These are phyloP conservation scores for Passalora sequoiae DNA, from an alignment of 2,329 filamentous ascomycete genomes.

Conservation along the genomic window DNA sequence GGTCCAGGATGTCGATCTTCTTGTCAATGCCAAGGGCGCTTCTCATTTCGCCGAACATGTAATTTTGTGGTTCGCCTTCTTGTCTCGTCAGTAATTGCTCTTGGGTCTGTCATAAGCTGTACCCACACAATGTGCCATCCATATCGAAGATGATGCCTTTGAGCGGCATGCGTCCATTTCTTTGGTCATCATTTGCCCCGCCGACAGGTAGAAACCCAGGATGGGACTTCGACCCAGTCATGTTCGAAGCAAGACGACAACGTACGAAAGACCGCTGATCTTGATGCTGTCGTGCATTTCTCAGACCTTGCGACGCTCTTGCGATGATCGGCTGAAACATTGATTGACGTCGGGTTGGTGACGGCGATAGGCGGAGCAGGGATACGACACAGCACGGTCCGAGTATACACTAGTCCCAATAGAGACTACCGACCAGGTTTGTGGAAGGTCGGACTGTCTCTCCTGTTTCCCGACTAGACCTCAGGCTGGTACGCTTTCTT, in stretches of 20 bases:
- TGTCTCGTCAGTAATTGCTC: no score
- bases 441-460: no score
- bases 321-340: not conserved
- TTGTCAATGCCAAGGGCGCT: conserved; percentile 66
- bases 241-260: not conserved
- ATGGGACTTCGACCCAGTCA: not conserved
- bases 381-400: no score
- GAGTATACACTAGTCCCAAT: no score
- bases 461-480: no score
- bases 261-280: not conserved
- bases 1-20: conserved; percentile 76
- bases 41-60: conserved; percentile 93
- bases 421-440: no score
- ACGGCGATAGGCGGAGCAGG: not conserved
- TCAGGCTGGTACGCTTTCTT: no score
- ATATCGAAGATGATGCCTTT: conserved; percentile 79
- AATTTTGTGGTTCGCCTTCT: conserved; percentile 76
- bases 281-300: not conserved
- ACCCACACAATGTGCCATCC: conserved; percentile 83
- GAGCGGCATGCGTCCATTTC: conserved; percentile 39
- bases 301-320: not conserved
- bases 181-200: conserved; percentile 17
- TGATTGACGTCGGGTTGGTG: not conserved
- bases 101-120: no score
- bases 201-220: conserved; percentile 1